Evolutionary conservation across 2,329 filamentous ascomycete genomes (phyloP), one percentile per base, ranked within the genome.

Genomic region (Aspergillus clavatus): DNA sequence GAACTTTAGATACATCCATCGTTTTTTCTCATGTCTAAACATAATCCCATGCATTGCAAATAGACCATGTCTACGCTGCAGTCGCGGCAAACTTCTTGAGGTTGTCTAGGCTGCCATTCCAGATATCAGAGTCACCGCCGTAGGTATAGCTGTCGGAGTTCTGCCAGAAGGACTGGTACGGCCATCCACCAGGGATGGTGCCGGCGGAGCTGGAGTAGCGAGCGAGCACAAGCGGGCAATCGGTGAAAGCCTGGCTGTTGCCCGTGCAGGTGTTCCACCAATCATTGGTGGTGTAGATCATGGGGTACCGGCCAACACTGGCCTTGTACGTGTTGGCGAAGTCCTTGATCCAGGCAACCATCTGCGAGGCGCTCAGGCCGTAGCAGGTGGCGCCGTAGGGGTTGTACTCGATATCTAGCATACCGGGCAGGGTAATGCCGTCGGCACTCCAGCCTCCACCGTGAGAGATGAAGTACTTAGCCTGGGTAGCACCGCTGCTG

Each of bases 181-280:
- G 56, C 77, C 77, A 81, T 14, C 75, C 72, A 11, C 72, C 75
- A 1, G 76, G 76, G 7, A 76, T 62, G 1, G 68, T 69, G 1
- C 75, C 74, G 1, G 68, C 56, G 0, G 61, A 61, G 51, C 60
- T 69, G 33, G 54, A 56, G 48, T 74, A 79, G 3, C 69, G 58
- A 4, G 75, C 75, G 40, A 80, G 55, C 7, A 76, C 70, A 7
- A 79, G 63, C 6, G 75, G 75, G 48, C 71, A 74, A 16, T 58
- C 50, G 27, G 59, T 60, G 49, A 80, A 80, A 3, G 65, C 69
- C 12, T 60, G 62, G 24, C 67, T 73, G 57, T 73, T 72, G 7
- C 75, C 76, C 1, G 77, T 79, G 60, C 77, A 81, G 22, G 61
- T 60, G 8, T 58, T 63, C 78, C 78, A 80, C 77, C 77, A 81